Conservation (phyloP, 352 stramenopile genomes). For the Globisporangium polare region DNA sequence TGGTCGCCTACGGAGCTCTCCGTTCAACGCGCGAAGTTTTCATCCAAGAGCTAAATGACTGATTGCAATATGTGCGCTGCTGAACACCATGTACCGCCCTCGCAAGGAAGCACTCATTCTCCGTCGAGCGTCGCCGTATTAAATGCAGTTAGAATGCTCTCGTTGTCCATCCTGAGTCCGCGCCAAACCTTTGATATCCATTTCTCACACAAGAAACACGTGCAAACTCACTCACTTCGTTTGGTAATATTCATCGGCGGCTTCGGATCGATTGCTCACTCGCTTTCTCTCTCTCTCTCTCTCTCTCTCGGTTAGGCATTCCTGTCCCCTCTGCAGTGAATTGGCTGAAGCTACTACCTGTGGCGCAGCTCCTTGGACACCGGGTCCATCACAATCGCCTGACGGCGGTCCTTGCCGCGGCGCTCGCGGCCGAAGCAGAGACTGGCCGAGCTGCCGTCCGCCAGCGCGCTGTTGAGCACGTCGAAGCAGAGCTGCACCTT, state of each 20-base stretch:
- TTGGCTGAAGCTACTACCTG: conserved; percentile 27
- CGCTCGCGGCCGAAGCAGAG: conserved; percentile 57
- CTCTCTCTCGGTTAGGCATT: not conserved
- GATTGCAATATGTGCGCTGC: not conserved
- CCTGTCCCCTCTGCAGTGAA: not conserved
- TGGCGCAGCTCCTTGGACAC: conserved; percentile 56
- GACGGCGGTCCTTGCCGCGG: conserved; percentile 67
- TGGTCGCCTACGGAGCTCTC: not conserved
- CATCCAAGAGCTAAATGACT: not conserved
- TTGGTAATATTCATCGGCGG: not conserved
- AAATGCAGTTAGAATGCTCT: not conserved
- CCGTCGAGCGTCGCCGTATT: not conserved
- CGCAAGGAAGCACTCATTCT: not conserved
- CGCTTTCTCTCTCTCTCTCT: not conserved
- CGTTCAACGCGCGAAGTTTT: not conserved
- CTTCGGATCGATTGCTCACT: not conserved
- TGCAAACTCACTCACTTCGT: not conserved
- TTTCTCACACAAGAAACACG: too few relatives aligned
- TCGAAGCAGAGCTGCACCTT: conserved; percentile 70
- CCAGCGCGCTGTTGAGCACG: conserved; percentile 33
- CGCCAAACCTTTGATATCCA: too few relatives aligned
- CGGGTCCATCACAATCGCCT: conserved; percentile 64
- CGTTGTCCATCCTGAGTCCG: too few relatives aligned
- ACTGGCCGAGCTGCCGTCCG: conserved; percentile 23
- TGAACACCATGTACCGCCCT: not conserved